These are phyloP conservation scores for Thielaviopsis punctulata DNA, from an alignment of 2,329 filamentous ascomycete species.

Conservation along the genomic window DNA sequence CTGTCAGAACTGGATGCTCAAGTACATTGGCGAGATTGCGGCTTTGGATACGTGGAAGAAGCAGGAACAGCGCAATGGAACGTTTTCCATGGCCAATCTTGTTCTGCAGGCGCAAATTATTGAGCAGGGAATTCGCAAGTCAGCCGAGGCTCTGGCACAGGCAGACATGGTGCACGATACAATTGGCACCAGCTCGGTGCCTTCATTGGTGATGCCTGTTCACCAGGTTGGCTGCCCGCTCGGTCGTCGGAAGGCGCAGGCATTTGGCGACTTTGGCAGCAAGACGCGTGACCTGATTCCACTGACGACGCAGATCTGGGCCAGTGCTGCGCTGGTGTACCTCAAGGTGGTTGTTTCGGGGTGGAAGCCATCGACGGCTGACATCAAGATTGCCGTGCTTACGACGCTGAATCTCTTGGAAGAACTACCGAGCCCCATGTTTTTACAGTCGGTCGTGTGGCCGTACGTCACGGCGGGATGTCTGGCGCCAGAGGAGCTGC, in stretches of 20 bases:
- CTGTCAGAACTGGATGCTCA: constrained; percentile 38
- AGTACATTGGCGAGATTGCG: constrained; percentile 36
- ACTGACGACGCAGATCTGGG: constrained; percentile 26
- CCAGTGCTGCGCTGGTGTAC: constrained; percentile 29
- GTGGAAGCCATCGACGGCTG: constrained; percentile 30
- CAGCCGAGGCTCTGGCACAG: constrained; percentile 17
- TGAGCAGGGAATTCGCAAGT: constrained; percentile 21
- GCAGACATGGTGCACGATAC: constrained; percentile 2
- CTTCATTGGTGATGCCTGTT: constrained; percentile 8
- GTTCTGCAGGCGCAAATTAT: constrained; percentile 27
- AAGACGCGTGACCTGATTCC: constrained; percentile 10
- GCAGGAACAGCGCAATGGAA: constrained; percentile 24
- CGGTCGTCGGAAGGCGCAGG: constrained; percentile 3
- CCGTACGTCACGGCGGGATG: constrained; percentile 27
- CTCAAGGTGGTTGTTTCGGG: constrained; percentile 31
- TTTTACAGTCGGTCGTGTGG: constrained; percentile 23
- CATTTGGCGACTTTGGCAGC: constrained; percentile 8
- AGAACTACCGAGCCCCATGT: constrained; percentile 20
- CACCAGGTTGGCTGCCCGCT: constrained; percentile 11
- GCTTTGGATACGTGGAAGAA: constrained; percentile 39
- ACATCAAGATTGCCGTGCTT: constrained; percentile 22
- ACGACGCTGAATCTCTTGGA: constrained; percentile 17
- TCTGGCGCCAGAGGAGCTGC: constrained; percentile 23
- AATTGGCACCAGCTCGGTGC: background rate
- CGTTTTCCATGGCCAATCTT: constrained; percentile 29